phyloP scores from a whole-genome alignment of 768 basidiomycete species.

The Infundibulicybe gibba region DNA sequence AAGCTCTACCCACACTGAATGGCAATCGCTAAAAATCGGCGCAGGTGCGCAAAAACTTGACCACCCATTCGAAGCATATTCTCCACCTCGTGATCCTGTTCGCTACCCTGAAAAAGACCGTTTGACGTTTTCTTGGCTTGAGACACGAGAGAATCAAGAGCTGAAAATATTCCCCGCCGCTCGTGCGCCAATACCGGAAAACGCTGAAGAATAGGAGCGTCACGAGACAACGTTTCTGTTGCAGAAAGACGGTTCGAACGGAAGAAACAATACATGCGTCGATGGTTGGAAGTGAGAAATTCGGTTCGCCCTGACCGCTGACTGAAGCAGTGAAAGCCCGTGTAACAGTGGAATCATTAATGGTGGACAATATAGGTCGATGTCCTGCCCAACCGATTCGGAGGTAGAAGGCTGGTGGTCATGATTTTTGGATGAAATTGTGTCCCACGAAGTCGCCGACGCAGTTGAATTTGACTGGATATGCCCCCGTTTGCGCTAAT shows the following conservation, averaged over 20 bases:
- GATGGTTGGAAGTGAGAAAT: conserved; percentile 88
- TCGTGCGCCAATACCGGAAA: conserved; percentile 69
- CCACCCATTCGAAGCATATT: conserved; percentile 79
- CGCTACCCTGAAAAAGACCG: conserved; percentile 39
- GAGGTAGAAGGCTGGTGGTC: conserved; percentile 37
- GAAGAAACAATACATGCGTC: conserved; percentile 91
- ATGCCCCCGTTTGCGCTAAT: conserved; percentile 33
- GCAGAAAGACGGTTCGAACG: conserved; percentile 84
- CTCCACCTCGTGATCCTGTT: conserved; percentile 55
- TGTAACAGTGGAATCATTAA: conserved; percentile 84
- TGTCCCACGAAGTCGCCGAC: conserved; percentile 54
- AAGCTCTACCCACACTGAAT: conserved; percentile 73
- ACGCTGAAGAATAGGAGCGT: conserved; percentile 66
- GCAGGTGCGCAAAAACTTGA: conserved; percentile 77
- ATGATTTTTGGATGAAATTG: conserved; percentile 32
- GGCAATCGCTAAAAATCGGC: conserved; percentile 74
- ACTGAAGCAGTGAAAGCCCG: conserved; percentile 81
- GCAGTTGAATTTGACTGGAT: conserved; percentile 45
- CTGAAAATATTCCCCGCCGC: conserved; percentile 77
- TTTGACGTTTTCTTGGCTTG: conserved; percentile 71
- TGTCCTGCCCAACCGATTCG: conserved; percentile 43
- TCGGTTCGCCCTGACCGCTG: conserved; percentile 75
- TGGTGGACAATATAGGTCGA: conserved; percentile 66
- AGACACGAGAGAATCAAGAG: conserved; percentile 78
- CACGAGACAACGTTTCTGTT: conserved; percentile 80